Conservation (phyloP, 2,329 filamentous ascomycete genomes). For the Dactylellina cionopaga region DNA sequence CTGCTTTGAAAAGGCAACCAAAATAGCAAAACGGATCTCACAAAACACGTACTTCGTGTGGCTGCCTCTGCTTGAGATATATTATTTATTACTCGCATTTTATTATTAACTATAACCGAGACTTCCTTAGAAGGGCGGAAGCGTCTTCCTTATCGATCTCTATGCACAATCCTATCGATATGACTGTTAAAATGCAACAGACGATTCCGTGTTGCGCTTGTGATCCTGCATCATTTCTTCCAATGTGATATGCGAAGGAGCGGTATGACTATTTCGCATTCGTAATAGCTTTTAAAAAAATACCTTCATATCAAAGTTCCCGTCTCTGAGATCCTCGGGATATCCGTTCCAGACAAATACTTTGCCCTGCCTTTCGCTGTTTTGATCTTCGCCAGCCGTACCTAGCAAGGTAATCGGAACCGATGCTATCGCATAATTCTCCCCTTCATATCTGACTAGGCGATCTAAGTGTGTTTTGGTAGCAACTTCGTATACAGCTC, state of each 20-base stretch:
- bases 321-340: slow-evolving; percentile 4
- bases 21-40: slow-evolving; percentile 27
- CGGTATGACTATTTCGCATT: too few species aligned
- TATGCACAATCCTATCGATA: slow-evolving; percentile 37
- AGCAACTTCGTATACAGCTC: not conserved
- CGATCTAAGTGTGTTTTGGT: not conserved
- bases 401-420: not conserved
- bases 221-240: not conserved
- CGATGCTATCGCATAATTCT: not conserved
- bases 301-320: slow-evolving; percentile 1
- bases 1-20: slow-evolving; percentile 12
- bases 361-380: not conserved
- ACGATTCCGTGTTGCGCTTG: slow-evolving; percentile 2
- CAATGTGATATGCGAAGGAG: too few species aligned
- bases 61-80: slow-evolving; percentile 30
- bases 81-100: too few species aligned
- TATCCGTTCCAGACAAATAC: slow-evolving; percentile 14
- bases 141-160: not conserved
- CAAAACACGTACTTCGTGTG: slow-evolving; percentile 16
- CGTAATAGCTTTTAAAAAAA: too few species aligned
- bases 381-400: not conserved
- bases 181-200: slow-evolving; percentile 28
- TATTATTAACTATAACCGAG: too few species aligned
- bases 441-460: not conserved
- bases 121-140: not conserved